Conservation (phyloP, 805 yeast species). For the Teunomyces tritomae region DNA sequence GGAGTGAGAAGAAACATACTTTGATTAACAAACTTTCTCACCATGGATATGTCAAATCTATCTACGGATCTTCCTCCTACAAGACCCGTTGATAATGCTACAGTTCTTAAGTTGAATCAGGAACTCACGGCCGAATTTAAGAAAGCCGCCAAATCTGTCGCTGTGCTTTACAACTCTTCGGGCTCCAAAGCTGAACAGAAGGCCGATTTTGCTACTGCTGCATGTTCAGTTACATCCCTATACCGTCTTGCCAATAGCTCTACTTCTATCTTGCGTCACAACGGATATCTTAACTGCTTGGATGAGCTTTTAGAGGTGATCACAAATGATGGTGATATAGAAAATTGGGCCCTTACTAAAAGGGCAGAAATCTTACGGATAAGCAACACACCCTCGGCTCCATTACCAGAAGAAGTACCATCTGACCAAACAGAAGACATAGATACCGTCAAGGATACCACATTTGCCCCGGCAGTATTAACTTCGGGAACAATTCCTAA, state of each 20-base stretch:
- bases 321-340: conserved; percentile 43
- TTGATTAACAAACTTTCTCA: neutral
- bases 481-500: conserved; percentile 15
- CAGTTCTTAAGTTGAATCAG: conserved; percentile 46
- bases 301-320: conserved; percentile 51
- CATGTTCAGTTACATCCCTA: conserved; percentile 46
- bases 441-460: neutral
- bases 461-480: neutral
- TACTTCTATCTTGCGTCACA: conserved; percentile 43
- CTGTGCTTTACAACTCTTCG: conserved; percentile 43
- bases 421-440: neutral
- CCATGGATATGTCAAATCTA: conserved; percentile 63
- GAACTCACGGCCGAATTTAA: conserved; percentile 65
- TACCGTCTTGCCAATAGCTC: conserved; percentile 60
- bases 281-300: conserved; percentile 62
- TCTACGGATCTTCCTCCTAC: conserved; percentile 56
- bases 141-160: conserved; percentile 68
- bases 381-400: conserved; percentile 3
- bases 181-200: conserved; percentile 14
- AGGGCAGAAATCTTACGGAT: conserved; percentile 38
- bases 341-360: conserved; percentile 51
- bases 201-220: conserved; percentile 40
- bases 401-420: neutral
- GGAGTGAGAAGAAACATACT: neutral
- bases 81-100: conserved; percentile 44